Conservation (phyloP, 2,329 filamentous ascomycete genomes). For the Rachicladosporium sp. region DNA sequence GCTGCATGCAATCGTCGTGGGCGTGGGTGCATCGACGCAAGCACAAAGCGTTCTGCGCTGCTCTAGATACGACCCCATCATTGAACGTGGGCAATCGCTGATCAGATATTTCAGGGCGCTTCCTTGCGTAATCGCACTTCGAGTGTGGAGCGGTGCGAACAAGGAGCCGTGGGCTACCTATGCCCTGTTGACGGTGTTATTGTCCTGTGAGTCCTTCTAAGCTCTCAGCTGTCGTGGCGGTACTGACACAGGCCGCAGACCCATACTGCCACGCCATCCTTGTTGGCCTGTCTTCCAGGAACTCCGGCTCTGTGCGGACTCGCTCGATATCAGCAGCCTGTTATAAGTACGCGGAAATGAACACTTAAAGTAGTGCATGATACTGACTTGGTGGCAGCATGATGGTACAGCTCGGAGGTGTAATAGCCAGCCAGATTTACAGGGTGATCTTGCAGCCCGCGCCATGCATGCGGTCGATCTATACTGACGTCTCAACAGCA, state of each 20-base stretch:
- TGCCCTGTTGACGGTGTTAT: slow-evolving; percentile 26
- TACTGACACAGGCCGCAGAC: slow-evolving; percentile 5
- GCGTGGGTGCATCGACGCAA: too few species aligned
- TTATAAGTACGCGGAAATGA: slow-evolving; percentile 22
- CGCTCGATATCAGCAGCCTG: slow-evolving; percentile 31
- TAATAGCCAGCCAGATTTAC: slow-evolving; percentile 38
- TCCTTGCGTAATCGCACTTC: slow-evolving; percentile 27
- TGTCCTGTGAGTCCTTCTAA: slow-evolving; percentile 18
- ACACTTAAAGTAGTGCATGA: slow-evolving; percentile 3
- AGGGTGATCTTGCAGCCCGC: slow-evolving; percentile 13
- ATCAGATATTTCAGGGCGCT: slow-evolving; percentile 17
- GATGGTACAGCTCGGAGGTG: slow-evolving; percentile 30
- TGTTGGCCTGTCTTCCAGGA: slow-evolving; percentile 30
- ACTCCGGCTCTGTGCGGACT: slow-evolving; percentile 31
- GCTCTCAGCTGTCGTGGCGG: too few species aligned
- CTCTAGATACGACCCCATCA: too few species aligned
- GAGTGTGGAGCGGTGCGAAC: slow-evolving; percentile 16
- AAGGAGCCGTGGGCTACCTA: slow-evolving; percentile 28
- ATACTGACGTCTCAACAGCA: slow-evolving; percentile 14
- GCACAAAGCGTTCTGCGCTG: too few species aligned
- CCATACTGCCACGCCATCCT: slow-evolving; percentile 34
- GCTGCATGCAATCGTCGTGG: too few species aligned
- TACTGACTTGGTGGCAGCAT: slow-evolving; percentile 9
- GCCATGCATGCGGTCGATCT: too few species aligned
- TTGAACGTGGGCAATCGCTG: too few species aligned